phyloP scores from a whole-genome alignment of 345 rosid species.

The Eutrema yunnanense region DNA sequence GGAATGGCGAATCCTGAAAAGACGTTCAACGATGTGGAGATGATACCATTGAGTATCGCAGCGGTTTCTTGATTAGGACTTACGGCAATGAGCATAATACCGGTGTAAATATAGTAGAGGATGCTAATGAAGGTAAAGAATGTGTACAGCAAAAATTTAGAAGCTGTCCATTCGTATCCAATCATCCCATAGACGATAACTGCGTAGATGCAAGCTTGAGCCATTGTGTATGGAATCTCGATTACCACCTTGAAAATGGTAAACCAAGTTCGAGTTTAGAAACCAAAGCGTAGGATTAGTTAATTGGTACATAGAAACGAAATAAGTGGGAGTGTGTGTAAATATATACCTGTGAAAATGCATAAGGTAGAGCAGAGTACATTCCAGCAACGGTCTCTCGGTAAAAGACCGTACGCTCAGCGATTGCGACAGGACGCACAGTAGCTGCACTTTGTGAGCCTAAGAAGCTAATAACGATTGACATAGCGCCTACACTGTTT shows the following conservation, averaged over 20 bases:
- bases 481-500: slow-evolving; percentile 52
- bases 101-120: slow-evolving; percentile 41
- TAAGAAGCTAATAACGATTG: slow-evolving; percentile 40
- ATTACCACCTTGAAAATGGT: slow-evolving; percentile 34
- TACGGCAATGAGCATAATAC: slow-evolving; percentile 38
- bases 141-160: slow-evolving; percentile 31
- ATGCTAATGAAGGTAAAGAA: slow-evolving; percentile 40
- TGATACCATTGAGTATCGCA: slow-evolving; percentile 22
- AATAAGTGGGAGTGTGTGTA: not conserved
- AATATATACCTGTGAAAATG: slow-evolving; percentile 25
- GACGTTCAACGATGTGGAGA: slow-evolving; percentile 37
- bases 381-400: slow-evolving; percentile 62
- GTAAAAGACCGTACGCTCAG: slow-evolving; percentile 52
- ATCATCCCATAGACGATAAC: slow-evolving; percentile 36
- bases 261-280: not conserved
- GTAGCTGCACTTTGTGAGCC: slow-evolving; percentile 47
- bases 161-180: slow-evolving; percentile 46
- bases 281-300: not conserved
- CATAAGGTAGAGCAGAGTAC: slow-evolving; percentile 32
- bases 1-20: slow-evolving; percentile 52
- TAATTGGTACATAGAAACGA: not conserved
- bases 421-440: slow-evolving; percentile 47
- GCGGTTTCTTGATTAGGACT: slow-evolving; percentile 41
- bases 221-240: slow-evolving; percentile 44
- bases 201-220: slow-evolving; percentile 33